These are phyloP conservation scores for Dunaliella sp. DNA, from an alignment of 139 green algal genomes.

Conservation along the genomic window DNA sequence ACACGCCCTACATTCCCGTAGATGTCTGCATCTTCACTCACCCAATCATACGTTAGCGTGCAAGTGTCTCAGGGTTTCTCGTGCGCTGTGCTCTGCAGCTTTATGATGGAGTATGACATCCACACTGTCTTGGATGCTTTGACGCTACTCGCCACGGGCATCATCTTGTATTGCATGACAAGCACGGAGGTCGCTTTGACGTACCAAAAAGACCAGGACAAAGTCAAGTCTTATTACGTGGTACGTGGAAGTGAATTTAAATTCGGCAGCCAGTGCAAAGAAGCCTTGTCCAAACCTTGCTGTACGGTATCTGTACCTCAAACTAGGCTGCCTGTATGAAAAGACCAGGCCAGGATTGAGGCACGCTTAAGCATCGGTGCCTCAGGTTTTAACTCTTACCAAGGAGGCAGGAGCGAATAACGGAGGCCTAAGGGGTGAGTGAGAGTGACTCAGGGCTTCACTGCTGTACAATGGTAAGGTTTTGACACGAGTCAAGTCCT, in stretches of 20 bases:
- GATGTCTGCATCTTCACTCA: background rate
- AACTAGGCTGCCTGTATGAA: too few species aligned
- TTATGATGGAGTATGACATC: constrained; percentile 99
- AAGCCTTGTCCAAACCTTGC: too few species aligned
- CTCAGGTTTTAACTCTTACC: too few species aligned
- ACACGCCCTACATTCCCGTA: too few species aligned
- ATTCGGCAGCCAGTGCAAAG: too few species aligned
- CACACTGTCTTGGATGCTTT: constrained; percentile 94
- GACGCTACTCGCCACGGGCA: constrained; percentile 83
- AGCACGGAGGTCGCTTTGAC: constrained; percentile 60
- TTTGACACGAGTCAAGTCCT: too few species aligned
- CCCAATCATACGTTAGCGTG: background rate
- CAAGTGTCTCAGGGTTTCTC: background rate
- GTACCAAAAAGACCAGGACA: constrained; percentile 89
- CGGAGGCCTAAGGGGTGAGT: too few species aligned
- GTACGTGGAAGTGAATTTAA: constrained; percentile 33
- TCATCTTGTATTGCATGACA: constrained; percentile 85
- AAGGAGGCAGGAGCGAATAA: too few species aligned
- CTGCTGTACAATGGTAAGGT: too few species aligned
- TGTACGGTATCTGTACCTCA: too few species aligned
- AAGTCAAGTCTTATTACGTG: constrained; percentile 73
- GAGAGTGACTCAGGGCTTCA: too few species aligned
- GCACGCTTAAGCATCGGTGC: background rate
- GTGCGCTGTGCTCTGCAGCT: constrained; percentile 53
- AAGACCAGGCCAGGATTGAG: too few species aligned